phyloP scores from a whole-genome alignment of 176 grass and related monocot genomes.

The Carex littledalei region DNA sequence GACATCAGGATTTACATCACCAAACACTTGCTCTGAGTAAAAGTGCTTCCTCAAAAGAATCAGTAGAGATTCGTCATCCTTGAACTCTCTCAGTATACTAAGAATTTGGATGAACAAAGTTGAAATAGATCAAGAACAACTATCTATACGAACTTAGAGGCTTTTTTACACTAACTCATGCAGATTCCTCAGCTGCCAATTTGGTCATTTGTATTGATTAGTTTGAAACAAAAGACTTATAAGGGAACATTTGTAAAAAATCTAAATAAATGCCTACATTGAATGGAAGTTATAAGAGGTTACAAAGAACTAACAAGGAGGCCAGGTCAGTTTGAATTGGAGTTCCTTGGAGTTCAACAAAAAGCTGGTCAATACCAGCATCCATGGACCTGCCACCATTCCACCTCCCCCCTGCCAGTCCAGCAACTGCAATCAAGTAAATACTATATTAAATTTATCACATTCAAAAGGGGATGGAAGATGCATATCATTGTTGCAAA shows the following conservation, averaged over 20 bases:
- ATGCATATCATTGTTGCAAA: background rate
- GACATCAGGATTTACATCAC: conserved; percentile 61
- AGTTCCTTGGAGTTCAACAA: conserved; percentile 27
- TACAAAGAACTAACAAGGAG: conserved; percentile 25
- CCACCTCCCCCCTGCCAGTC: conserved; percentile 23
- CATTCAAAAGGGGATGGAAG: background rate
- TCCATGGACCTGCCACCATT: conserved; percentile 21
- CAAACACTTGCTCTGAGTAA: conserved; percentile 66
- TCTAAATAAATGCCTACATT: background rate
- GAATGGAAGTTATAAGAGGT: background rate
- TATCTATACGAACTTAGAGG: no score
- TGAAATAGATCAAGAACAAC: background rate
- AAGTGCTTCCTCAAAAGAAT: conserved; percentile 46
- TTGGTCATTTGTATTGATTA: background rate
- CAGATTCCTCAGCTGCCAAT: background rate
- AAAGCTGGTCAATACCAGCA: conserved; percentile 15
- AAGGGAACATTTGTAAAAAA: background rate
- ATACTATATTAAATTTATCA: background rate
- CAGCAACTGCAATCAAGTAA: conserved; percentile 20
- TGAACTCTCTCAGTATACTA: conserved; percentile 63
- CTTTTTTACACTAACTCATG: background rate
- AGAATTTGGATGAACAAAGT: background rate
- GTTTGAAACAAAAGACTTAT: background rate
- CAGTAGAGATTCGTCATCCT: conserved; percentile 34
- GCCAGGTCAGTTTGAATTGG: conserved; percentile 37